Conservation (phyloP, 305 asterid genomes). For the Nicotiana rustica region DNA sequence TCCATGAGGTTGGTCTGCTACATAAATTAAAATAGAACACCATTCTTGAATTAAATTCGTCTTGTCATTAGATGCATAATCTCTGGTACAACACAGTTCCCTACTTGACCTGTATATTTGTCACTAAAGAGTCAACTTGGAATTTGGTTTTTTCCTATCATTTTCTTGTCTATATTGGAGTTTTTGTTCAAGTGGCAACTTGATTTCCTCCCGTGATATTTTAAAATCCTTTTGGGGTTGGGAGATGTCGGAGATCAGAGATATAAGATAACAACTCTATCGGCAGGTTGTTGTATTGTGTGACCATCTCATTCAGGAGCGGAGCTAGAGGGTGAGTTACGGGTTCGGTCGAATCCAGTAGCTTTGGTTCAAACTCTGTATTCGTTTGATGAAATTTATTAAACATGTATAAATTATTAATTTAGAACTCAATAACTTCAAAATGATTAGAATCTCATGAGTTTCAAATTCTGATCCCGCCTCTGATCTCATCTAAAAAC, state of each 20-base stretch:
- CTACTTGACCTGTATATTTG: background rate
- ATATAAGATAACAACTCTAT: background rate
- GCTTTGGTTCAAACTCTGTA: too few species aligned
- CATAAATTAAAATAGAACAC: background rate
- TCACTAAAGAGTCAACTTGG: constrained; percentile 16
- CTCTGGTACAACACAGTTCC: background rate
- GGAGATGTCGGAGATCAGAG: background rate
- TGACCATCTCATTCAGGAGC: too few species aligned
- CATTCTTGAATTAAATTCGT: background rate
- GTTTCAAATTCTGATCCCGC: too few species aligned
- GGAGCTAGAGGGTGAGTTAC: too few species aligned
- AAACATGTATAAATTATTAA: too few species aligned
- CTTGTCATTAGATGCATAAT: background rate
- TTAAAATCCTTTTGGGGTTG: constrained; percentile 13
- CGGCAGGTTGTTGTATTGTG: background rate
- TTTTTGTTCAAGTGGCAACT: background rate
- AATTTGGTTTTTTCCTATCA: constrained; percentile 33
- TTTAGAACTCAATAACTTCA: too few species aligned
- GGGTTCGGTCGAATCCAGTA: too few species aligned
- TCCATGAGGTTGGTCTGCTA: background rate
- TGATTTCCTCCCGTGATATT: constrained; percentile 20
- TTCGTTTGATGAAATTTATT: too few species aligned
- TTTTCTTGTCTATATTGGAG: background rate
- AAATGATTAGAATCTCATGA: too few species aligned
- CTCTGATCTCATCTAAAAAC: too few species aligned